Conservation (phyloP, 2,329 filamentous ascomycete genomes). For the Keithomyces neogunnii region DNA sequence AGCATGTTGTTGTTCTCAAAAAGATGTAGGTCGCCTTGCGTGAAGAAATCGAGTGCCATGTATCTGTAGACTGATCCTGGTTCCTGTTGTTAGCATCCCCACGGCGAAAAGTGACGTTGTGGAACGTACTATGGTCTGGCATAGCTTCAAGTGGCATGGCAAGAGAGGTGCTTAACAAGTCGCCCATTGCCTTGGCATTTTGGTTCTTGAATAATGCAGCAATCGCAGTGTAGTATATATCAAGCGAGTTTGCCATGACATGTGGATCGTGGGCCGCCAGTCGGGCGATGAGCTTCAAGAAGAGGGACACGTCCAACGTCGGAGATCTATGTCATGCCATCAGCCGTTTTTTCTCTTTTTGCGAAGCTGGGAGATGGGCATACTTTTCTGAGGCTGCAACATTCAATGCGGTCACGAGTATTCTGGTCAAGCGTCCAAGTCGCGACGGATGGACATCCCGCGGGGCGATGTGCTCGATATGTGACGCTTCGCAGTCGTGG, state of each 20-base stretch:
- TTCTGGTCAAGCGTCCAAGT: constrained; percentile 24
- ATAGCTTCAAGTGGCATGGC: constrained; percentile 18
- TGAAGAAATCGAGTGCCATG: constrained; percentile 31
- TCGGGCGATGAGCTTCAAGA: constrained; percentile 28
- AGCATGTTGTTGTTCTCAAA: constrained; percentile 30
- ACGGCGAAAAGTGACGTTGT: background rate
- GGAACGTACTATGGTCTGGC: constrained; percentile 12
- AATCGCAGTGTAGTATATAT: constrained; percentile 32
- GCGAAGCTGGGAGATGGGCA: constrained; percentile 3
- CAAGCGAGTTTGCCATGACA: constrained; percentile 15
- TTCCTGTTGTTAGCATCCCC: background rate
- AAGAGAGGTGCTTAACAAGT: constrained; percentile 20
- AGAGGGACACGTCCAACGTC: constrained; percentile 11
- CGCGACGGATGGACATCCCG: constrained; percentile 19
- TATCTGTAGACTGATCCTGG: constrained; percentile 21
- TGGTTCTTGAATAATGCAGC: constrained; percentile 24
- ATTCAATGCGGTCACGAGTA: constrained; percentile 28
- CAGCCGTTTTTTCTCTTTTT: background rate
- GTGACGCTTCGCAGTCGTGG: constrained; percentile 30
- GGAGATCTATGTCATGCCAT: background rate
- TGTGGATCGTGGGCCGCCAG: constrained; percentile 15
- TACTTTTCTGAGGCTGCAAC: constrained; percentile 15
- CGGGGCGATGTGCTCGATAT: constrained; percentile 26
- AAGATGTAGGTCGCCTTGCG: constrained; percentile 25
- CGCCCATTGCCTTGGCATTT: constrained; percentile 11